These are phyloP conservation scores for Septoria petroselini DNA, from an alignment of 2,329 filamentous ascomycete genomes.

Conservation along the genomic window DNA sequence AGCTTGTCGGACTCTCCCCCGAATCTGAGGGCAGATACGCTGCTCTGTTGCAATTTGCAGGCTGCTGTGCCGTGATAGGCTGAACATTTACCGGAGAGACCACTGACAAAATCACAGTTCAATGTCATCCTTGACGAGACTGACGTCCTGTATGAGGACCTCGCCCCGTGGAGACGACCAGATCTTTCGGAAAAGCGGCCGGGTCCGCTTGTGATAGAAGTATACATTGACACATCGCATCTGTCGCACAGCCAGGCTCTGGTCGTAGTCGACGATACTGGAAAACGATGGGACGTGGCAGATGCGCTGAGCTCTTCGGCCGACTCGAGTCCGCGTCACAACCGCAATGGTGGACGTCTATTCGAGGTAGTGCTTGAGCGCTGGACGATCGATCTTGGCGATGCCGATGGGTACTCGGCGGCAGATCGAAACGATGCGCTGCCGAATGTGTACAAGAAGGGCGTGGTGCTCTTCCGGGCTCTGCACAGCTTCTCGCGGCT, in stretches of 20 bases:
- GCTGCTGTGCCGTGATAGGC: slow-evolving; percentile 4
- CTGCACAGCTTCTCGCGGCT: slow-evolving; percentile 79
- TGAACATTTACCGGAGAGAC: not conserved
- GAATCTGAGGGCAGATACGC: too few species aligned
- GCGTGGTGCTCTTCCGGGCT: slow-evolving; percentile 88
- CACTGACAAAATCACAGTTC: slow-evolving; percentile 59
- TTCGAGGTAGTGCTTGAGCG: slow-evolving; percentile 83
- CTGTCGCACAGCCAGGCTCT: slow-evolving; percentile 82
- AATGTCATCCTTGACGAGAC: slow-evolving; percentile 93
- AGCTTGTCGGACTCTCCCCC: not conserved
- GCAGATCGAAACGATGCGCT: slow-evolving; percentile 59
- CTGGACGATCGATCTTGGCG: slow-evolving; percentile 82
- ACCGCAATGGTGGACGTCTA: slow-evolving; percentile 40
- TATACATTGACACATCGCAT: slow-evolving; percentile 64
- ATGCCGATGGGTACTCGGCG: slow-evolving; percentile 54
- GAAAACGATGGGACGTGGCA: slow-evolving; percentile 87
- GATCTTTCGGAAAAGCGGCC: slow-evolving; percentile 75
- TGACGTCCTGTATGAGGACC: slow-evolving; percentile 77
- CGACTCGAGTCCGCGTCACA: slow-evolving; percentile 46
- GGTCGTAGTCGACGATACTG: slow-evolving; percentile 81
- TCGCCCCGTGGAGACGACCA: slow-evolving; percentile 76
- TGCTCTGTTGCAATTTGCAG: too few species aligned
- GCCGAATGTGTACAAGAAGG: slow-evolving; percentile 94
- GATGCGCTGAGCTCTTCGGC: slow-evolving; percentile 71
- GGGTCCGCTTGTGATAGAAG: slow-evolving; percentile 82